Evolutionary conservation across 495 filamentous ascomycete genomes (phyloP).

Genomic region (Talaromyces proteolyticus): DNA sequence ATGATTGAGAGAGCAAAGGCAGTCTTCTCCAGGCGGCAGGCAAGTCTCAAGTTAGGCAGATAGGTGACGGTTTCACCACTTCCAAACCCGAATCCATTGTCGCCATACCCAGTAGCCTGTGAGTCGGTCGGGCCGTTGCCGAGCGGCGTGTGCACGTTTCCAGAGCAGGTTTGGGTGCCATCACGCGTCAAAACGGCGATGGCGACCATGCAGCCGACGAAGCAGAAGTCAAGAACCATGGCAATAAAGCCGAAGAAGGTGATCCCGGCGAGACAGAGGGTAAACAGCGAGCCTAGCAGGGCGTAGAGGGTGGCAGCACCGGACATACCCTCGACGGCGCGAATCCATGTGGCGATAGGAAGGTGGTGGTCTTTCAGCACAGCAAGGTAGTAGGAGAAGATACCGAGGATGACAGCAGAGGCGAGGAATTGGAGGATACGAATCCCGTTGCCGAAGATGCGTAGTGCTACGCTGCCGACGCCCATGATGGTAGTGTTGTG

Average conservation of each 20-base stretch:
- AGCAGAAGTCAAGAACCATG: slow-evolving; percentile 68
- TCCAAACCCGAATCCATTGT: slow-evolving; percentile 20
- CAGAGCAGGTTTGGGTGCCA: slow-evolving; percentile 57
- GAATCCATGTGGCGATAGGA: slow-evolving; percentile 55
- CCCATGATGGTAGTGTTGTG: slow-evolving; percentile 22
- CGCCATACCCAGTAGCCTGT: slow-evolving; percentile 28
- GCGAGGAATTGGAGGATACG: slow-evolving; percentile 67
- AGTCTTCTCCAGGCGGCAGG: slow-evolving; percentile 68
- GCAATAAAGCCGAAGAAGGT: slow-evolving; percentile 71
- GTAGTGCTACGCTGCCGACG: slow-evolving; percentile 52
- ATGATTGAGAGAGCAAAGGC: slow-evolving; percentile 72
- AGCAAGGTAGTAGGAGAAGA: slow-evolving; percentile 61
- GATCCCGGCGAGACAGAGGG: slow-evolving; percentile 73
- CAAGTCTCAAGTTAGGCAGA: slow-evolving; percentile 42
- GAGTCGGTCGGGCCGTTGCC: slow-evolving; percentile 52
- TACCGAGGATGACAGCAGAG: slow-evolving; percentile 64
- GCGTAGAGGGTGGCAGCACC: slow-evolving; percentile 69
- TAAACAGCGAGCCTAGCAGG: slow-evolving; percentile 60
- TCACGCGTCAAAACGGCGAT: slow-evolving; percentile 63
- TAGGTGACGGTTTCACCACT: slow-evolving; percentile 2
- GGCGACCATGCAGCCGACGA: slow-evolving; percentile 77
- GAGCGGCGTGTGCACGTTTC: slow-evolving; percentile 59
- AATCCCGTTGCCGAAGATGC: slow-evolving; percentile 55
- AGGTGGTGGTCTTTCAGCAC: slow-evolving; percentile 51
- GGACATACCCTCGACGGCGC: slow-evolving; percentile 77